Conservation (phyloP, 805 yeast species). For the Starmerella kuoi region DNA sequence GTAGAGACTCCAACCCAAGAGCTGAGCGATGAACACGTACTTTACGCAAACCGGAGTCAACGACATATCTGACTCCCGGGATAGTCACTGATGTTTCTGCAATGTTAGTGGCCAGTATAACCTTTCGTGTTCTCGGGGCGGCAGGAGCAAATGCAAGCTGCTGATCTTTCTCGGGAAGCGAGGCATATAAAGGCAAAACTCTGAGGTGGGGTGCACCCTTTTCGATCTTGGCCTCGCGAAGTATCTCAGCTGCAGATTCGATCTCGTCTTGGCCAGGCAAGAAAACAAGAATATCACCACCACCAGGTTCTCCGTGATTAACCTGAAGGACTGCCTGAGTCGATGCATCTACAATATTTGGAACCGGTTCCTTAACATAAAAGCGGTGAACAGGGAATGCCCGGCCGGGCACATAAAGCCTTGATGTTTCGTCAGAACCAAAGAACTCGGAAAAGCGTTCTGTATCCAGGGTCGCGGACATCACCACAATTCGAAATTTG, state of each 20-base stretch:
- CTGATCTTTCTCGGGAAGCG: slow-evolving; percentile 77
- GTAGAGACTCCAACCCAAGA: slow-evolving; percentile 78
- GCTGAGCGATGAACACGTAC: slow-evolving; percentile 93
- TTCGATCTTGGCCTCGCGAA: slow-evolving; percentile 44
- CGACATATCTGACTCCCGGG: slow-evolving; percentile 82
- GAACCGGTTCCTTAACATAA: slow-evolving; percentile 52
- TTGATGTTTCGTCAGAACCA: slow-evolving; percentile 49
- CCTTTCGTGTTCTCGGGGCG: slow-evolving; percentile 51
- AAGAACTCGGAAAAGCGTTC: slow-evolving; percentile 70
- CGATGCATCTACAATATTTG: slow-evolving; percentile 73
- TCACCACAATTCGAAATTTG: slow-evolving; percentile 59
- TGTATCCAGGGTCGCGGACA: slow-evolving; percentile 97
- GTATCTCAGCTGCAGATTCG: slow-evolving; percentile 60
- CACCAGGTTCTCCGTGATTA: slow-evolving; percentile 55
- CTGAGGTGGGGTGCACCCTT: slow-evolving; percentile 62
- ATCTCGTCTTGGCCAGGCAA: slow-evolving; percentile 96
- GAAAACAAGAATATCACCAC: slow-evolving; percentile 86
- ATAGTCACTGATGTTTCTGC: slow-evolving; percentile 98
- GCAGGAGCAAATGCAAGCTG: slow-evolving; percentile 61
- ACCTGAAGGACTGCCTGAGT: slow-evolving; percentile 65
- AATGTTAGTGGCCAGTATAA: slow-evolving; percentile 84
- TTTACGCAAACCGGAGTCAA: slow-evolving; percentile 86
- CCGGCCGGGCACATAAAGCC: slow-evolving; percentile 78
- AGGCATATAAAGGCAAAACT: slow-evolving; percentile 84
- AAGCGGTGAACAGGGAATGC: slow-evolving; percentile 69